Evolutionary conservation across 2,329 filamentous ascomycete species (phyloP), one percentile per base, ranked within the genome.

Genomic region (Chalaropsis thielavioides): DNA sequence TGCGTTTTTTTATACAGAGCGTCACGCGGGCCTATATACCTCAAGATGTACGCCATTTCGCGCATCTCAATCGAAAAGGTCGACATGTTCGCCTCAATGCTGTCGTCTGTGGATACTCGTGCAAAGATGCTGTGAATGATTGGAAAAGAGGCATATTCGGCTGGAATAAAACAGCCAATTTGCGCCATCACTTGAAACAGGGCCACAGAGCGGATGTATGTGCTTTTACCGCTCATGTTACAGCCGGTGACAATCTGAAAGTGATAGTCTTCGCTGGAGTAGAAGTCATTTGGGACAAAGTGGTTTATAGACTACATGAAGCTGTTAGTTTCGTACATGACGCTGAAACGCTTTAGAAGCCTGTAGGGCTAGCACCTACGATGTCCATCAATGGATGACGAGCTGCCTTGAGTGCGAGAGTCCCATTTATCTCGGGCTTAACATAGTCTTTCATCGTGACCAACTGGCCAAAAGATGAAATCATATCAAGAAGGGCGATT

Each of bases 151-250:
- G 91, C 94, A 71, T 90, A 94, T 38, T 86, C 79, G 0, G 91
- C 92, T 0, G 94, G 94, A 0, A 97, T 87, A 72, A 95, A 97
- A 70, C 85, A 89, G 2, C 92, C 92, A 62, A 96, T 85, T 71
- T 99, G 94, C 0, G 90, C 90, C 91, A 99, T 96, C 66, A 99
- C 85, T 56, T 88, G 84, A 71, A 95, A 83, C 40, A 99, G 77
- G 0, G 92, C 89, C 27, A 95, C 79, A 1, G 88, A 87, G 61
- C 90, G 85, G 68, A 97, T 96, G 71, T 96, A 97, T 0, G 92
- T 99, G 68, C 89, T 95, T 73, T 97, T 99, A 0, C 92, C 94
- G 70, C 90, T 95, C 94, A 99, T 99, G 70, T 99, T 99, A 73
- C 90, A 95, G 2, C 94, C 92, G 0, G 92, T 97, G 68, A 99